Percentiles rank a stretch among this genome's conserved stretches.
These are phyloP conservation scores for Globisporangium carolinianum DNA, from an alignment of 352 stramenopile species.

Conservation along the genomic window DNA sequence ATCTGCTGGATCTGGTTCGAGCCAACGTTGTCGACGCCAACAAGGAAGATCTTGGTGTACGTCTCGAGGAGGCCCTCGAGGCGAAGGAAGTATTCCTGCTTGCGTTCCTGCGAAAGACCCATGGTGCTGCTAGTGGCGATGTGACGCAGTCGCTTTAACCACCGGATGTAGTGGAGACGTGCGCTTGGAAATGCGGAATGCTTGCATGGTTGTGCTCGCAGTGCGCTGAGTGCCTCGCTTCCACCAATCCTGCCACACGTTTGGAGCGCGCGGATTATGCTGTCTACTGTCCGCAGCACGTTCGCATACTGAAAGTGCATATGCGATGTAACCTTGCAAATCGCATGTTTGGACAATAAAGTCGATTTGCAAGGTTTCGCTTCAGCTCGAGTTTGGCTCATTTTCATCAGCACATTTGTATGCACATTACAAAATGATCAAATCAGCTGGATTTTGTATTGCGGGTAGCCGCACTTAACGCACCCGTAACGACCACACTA, in stretches of 20 bases:
- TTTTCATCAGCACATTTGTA: slow-evolving; percentile 9
- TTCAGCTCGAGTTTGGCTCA: slow-evolving; percentile 7
- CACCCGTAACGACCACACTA: too few relatives aligned
- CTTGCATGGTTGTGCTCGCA: background rate
- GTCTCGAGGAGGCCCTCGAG: slow-evolving; percentile 94
- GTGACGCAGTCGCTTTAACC: slow-evolving; percentile 87
- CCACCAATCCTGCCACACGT: slow-evolving; percentile 19
- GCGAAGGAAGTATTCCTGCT: slow-evolving; percentile 97
- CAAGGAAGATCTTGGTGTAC: slow-evolving; percentile 98
- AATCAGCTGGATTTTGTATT: too few relatives aligned
- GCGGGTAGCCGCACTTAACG: too few relatives aligned
- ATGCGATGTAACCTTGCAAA: too few relatives aligned
- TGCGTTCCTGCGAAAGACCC: slow-evolving; percentile 95
- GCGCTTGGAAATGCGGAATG: slow-evolving; percentile 63
- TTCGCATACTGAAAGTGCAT: too few relatives aligned
- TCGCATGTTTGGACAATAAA: background rate
- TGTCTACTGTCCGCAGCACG: too few relatives aligned
- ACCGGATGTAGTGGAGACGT: slow-evolving; percentile 60
- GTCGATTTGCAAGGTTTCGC: slow-evolving; percentile 2
- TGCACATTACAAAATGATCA: too few relatives aligned
- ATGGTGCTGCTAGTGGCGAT: slow-evolving; percentile 49
- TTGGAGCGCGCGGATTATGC: too few relatives aligned
- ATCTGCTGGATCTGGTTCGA: slow-evolving; percentile 99
- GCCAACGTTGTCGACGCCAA: slow-evolving; percentile 98
- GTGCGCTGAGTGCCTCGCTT: slow-evolving; percentile 16